These are phyloP conservation scores for Trypanosoma theileri DNA, from an alignment of 208 protist species.

Conservation along the genomic window DNA sequence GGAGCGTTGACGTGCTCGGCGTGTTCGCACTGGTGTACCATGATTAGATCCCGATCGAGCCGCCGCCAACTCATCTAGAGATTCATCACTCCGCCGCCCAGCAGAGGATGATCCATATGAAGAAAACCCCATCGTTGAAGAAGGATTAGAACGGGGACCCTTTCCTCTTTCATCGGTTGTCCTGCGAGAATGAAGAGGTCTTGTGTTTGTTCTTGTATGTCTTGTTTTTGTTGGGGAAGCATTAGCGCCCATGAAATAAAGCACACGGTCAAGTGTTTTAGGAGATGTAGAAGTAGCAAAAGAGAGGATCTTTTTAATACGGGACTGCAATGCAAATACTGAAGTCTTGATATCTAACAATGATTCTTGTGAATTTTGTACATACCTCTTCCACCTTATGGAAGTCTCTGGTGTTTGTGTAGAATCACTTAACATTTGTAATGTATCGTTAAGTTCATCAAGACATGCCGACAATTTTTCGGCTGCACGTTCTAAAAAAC, in stretches of 20 bases:
- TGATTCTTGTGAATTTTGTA: neutral
- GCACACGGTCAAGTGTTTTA: neutral
- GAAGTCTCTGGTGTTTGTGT: neutral
- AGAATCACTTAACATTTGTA: neutral
- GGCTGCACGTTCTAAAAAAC: constrained; percentile 21
- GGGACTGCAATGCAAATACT: neutral
- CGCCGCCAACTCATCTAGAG: neutral
- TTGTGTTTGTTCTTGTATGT: neutral
- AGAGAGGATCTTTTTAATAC: constrained; percentile 2
- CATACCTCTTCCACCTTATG: constrained; percentile 4
- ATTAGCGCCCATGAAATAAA: neutral
- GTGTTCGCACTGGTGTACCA: neutral
- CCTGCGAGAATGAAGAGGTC: no score
- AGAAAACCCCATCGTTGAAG: neutral
- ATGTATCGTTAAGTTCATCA: neutral
- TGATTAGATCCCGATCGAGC: neutral
- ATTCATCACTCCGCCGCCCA: neutral
- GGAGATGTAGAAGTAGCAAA: neutral
- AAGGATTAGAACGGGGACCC: neutral
- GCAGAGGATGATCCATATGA: neutral
- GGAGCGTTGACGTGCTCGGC: neutral
- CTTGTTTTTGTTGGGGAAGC: neutral
- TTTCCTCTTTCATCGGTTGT: no score
- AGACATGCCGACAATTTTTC: neutral
- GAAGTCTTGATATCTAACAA: neutral